Evolutionary conservation across 129 eudicot species (phyloP).

Genomic region (Flaveria bidentis): DNA sequence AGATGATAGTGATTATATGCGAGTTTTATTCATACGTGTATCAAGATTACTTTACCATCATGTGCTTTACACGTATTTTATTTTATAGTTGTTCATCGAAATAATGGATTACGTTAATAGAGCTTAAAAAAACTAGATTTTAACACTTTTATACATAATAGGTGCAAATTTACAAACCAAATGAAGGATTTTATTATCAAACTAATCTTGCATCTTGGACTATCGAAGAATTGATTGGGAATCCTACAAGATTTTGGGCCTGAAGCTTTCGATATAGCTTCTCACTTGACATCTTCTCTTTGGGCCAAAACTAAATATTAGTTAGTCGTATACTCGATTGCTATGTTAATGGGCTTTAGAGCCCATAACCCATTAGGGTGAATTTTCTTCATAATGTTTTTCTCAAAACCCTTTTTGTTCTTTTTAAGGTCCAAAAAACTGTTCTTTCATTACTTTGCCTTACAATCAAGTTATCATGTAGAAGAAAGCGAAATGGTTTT

Average conservation of each 20-base stretch:
- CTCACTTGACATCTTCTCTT: neutral
- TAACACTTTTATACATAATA: neutral
- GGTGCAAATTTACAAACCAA: neutral
- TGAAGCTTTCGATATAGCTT: neutral
- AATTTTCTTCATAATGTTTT: neutral
- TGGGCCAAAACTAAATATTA: neutral
- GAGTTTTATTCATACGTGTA: no score
- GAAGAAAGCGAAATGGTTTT: no score
- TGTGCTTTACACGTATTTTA: no score
- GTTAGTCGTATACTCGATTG: neutral
- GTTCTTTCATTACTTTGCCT: neutral
- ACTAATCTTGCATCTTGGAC: neutral
- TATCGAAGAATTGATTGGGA: no score
- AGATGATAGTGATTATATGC: no score
- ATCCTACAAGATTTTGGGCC: no score
- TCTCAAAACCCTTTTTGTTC: neutral
- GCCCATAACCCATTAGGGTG: neutral
- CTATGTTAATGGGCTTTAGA: neutral
- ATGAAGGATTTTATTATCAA: neutral
- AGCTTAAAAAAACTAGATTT: no score
- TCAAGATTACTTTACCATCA: no score
- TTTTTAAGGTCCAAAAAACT: neutral
- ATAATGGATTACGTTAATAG: no score
- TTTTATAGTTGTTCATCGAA: no score
- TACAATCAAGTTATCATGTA: no score